Conservation (phyloP, 192 early-diverging fungal genomes). For the Coemansia sp. region DNA sequence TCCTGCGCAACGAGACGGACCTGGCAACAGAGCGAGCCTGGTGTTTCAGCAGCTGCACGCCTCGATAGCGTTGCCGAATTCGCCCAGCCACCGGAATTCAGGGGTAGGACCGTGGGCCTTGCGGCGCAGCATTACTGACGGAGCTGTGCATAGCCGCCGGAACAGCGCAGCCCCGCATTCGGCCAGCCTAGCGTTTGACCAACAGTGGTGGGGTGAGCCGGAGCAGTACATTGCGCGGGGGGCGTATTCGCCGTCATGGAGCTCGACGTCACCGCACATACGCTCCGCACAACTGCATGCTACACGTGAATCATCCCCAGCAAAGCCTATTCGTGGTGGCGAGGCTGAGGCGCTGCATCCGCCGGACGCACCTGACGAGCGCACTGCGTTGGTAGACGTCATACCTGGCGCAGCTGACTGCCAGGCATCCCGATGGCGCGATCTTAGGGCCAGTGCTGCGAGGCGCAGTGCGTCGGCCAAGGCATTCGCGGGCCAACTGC, state of each 20-base stretch:
- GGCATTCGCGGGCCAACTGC: background rate
- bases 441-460: background rate
- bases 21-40: conserved; percentile 24
- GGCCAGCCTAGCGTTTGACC: background rate
- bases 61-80: conserved; percentile 4
- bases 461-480: background rate
- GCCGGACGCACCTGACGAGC: background rate
- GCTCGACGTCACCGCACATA: background rate
- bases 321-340: background rate
- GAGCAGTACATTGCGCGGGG: background rate
- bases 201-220: background rate
- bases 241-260: background rate
- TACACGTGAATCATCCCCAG: background rate
- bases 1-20: background rate
- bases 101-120: conserved; percentile 7
- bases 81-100: background rate
- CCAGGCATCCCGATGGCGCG: background rate
- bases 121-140: conserved; percentile 18
- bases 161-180: background rate
- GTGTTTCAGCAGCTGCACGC: conserved; percentile 51
- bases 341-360: background rate
- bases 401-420: background rate
- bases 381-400: background rate
- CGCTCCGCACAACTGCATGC: background rate
- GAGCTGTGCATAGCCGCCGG: background rate